These are phyloP conservation scores for Kwoniella mangroviensis DNA, from an alignment of 768 basidiomycete genomes.

Conservation along the genomic window DNA sequence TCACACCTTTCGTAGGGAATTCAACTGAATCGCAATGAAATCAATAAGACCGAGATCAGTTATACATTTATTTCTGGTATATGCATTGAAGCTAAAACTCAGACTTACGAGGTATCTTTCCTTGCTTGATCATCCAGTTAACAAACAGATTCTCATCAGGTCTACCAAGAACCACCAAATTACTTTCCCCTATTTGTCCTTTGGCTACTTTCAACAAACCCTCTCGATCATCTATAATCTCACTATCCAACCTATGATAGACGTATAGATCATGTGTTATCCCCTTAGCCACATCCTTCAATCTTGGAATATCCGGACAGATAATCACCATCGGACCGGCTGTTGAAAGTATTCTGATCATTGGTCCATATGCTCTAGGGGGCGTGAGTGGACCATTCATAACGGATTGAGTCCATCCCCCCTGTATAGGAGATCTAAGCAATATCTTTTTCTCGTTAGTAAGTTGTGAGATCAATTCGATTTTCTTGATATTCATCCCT, in stretches of 20 bases:
- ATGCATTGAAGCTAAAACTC: conserved; percentile 53
- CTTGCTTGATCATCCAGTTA: conserved; percentile 52
- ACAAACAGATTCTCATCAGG: conserved; percentile 46
- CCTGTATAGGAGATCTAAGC: background rate
- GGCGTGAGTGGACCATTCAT: conserved; percentile 18
- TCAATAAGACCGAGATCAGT: background rate
- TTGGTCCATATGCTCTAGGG: conserved; percentile 62
- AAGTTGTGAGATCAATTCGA: conserved; percentile 11
- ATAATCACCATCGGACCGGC: conserved; percentile 66
- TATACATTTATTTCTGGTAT: conserved; percentile 51
- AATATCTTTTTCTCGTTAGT: background rate
- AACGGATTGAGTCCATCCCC: background rate
- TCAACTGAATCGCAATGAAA: conserved; percentile 17
- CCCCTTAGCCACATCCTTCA: conserved; percentile 65
- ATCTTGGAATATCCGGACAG: conserved; percentile 50
- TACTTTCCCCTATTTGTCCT: conserved; percentile 28
- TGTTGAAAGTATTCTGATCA: conserved; percentile 70
- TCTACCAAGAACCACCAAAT: conserved; percentile 49
- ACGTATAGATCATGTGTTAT: conserved; percentile 70
- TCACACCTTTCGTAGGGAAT: conserved; percentile 39
- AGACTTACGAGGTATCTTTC: conserved; percentile 67
- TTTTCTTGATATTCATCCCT: conserved; percentile 39
- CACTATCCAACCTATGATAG: conserved; percentile 73
- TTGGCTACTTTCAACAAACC: conserved; percentile 40
- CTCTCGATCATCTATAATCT: conserved; percentile 64